Evolutionary conservation across 768 basidiomycete species (phyloP).

Genomic region (Amanita molliuscula): DNA sequence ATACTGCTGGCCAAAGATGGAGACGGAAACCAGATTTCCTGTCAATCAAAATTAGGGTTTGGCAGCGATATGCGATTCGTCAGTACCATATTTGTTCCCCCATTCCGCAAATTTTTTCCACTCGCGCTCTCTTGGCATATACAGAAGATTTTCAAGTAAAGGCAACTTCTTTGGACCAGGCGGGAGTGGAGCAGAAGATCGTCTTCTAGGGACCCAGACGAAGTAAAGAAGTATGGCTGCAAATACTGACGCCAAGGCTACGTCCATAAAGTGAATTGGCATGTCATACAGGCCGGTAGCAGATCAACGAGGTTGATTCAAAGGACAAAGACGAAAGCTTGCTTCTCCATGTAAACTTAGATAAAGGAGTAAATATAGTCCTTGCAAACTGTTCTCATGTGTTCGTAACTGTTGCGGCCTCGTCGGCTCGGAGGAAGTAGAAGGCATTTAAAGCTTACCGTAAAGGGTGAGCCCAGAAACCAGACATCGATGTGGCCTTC

Average conservation of each 20-base stretch:
- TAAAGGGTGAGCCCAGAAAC: no score
- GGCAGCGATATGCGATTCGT: no score
- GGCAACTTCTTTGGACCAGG: conserved; percentile 32
- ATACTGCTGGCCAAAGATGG: conserved; percentile 13
- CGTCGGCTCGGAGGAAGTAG: no score
- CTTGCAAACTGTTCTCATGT: no score
- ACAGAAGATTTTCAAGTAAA: conserved; percentile 33
- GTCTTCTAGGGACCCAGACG: background rate
- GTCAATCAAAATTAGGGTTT: background rate
- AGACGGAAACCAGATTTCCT: conserved; percentile 3
- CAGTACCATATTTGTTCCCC: conserved; percentile 28
- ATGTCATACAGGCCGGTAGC: background rate
- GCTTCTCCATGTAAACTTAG: background rate
- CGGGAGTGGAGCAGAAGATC: conserved; percentile 20
- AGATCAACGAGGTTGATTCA: background rate
- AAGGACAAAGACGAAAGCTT: background rate
- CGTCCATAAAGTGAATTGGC: background rate
- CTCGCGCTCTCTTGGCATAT: conserved; percentile 29
- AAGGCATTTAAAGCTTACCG: no score
- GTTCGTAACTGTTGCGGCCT: no score
- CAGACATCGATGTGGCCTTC: no score
- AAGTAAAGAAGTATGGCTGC: background rate
- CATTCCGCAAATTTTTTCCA: conserved; percentile 34
- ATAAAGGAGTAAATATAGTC: background rate
- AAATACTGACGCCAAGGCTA: background rate